Evolutionary conservation across 2,329 filamentous ascomycete species (phyloP).

Genomic region (Xylaria arbuscula): DNA sequence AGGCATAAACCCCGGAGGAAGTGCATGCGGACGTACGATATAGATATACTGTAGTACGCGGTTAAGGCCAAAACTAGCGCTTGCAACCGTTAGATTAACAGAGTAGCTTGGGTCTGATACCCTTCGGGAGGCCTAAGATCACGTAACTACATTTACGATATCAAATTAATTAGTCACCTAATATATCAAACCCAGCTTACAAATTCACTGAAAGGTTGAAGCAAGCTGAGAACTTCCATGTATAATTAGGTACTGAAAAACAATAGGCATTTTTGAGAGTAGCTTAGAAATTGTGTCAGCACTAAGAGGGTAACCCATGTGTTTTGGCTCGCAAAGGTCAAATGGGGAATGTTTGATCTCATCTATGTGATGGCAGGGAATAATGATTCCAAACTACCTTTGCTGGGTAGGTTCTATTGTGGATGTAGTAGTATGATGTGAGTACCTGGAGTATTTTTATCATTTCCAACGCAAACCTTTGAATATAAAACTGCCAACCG

Average conservation of each 20-base stretch:
- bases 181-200: not conserved
- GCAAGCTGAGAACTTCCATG: not conserved
- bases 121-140: not conserved
- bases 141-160: not conserved
- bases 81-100: not conserved
- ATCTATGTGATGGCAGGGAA: not conserved
- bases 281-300: not conserved
- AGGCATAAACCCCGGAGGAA: not conserved
- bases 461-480: not conserved
- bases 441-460: not conserved
- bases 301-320: not conserved
- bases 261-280: not conserved
- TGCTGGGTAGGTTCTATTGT: not conserved
- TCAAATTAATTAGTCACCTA: not conserved
- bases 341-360: not conserved
- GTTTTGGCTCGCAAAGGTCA: not conserved
- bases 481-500: slow-evolving; percentile 1
- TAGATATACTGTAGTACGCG: not conserved
- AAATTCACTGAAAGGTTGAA: not conserved
- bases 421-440: not conserved
- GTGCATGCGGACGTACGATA: not conserved
- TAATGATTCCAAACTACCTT: not conserved
- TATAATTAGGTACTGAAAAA: not conserved
- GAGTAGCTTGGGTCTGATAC: not conserved
- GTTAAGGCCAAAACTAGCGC: not conserved